These are phyloP conservation scores for Calcarisporium arbuscula DNA, from an alignment of 2,329 filamentous ascomycete genomes.

Conservation along the genomic window DNA sequence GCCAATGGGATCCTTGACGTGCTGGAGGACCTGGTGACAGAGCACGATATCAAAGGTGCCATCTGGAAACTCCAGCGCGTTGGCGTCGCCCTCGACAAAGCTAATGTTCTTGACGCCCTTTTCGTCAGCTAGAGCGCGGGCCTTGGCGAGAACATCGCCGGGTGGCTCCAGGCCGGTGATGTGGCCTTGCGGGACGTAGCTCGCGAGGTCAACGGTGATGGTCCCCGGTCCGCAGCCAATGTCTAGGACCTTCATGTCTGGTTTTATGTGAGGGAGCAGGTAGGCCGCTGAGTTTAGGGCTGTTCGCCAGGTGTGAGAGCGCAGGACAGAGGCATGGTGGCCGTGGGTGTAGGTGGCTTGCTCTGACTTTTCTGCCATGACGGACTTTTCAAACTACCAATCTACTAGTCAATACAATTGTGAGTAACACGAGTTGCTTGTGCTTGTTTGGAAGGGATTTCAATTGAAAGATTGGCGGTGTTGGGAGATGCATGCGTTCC, in stretches of 20 bases:
- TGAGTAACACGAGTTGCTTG: neutral
- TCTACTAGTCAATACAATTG: neutral
- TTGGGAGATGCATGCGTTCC: neutral
- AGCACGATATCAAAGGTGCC: constrained; percentile 33
- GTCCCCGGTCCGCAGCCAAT: constrained; percentile 43
- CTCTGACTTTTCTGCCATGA: constrained; percentile 4
- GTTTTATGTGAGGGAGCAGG: constrained; percentile 32
- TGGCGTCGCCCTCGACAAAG: constrained; percentile 22
- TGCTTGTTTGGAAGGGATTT: neutral
- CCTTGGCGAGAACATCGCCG: constrained; percentile 22
- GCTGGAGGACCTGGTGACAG: constrained; percentile 31
- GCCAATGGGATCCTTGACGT: constrained; percentile 26
- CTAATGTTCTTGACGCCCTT: constrained; percentile 25
- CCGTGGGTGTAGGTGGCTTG: constrained; percentile 28
- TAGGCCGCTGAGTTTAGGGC: constrained; percentile 35
- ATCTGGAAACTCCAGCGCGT: constrained; percentile 27
- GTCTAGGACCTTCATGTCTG: constrained; percentile 34
- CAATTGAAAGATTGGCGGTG: neutral
- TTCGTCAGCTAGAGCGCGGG: constrained; percentile 19
- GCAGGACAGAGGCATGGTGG: constrained; percentile 30
- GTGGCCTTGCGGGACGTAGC: constrained; percentile 26
- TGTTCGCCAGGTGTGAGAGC: constrained; percentile 33
- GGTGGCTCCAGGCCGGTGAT: constrained; percentile 34
- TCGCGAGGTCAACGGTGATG: constrained; percentile 34
- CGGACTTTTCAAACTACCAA: neutral